phyloP scores from a whole-genome alignment of 768 basidiomycete genomes.

The Russula vinacea region DNA sequence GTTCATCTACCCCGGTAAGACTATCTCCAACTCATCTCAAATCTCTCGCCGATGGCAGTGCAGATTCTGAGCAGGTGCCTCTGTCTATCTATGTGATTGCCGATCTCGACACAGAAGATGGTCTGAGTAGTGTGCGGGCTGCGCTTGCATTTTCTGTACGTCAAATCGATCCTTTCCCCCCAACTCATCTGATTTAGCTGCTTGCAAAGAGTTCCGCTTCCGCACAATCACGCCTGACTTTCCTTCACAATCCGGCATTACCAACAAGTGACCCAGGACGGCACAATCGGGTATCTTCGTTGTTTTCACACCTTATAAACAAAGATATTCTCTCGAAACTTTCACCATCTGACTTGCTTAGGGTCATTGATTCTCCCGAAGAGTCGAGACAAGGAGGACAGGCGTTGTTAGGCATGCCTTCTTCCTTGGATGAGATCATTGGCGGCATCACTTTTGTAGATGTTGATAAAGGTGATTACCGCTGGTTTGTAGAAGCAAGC shows the following conservation, averaged over 20 bases:
- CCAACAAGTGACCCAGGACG: slow-evolving; percentile 27
- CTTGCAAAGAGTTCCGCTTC: slow-evolving; percentile 40
- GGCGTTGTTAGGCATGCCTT: slow-evolving; percentile 38
- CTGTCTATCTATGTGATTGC: slow-evolving; percentile 65
- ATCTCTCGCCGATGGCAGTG: slow-evolving; percentile 32
- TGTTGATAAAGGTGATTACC: slow-evolving; percentile 40
- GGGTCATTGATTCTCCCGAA: slow-evolving; percentile 38
- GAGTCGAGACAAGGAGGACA: slow-evolving; percentile 38
- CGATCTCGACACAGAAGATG: slow-evolving; percentile 67
- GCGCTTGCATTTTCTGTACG: slow-evolving; percentile 64
- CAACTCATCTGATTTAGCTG: slow-evolving; percentile 11
- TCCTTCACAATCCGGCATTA: slow-evolving; percentile 67
- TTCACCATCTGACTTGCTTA: slow-evolving; percentile 42
- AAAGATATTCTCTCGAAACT: slow-evolving; percentile 41
- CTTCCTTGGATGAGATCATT: slow-evolving; percentile 37
- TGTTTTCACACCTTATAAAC: slow-evolving; percentile 52
- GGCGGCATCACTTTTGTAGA: slow-evolving; percentile 38
- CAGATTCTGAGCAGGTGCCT: slow-evolving; percentile 35
- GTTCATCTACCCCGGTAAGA: slow-evolving; percentile 66
- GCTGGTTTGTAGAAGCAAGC: slow-evolving; percentile 45
- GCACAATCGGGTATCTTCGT: slow-evolving; percentile 41
- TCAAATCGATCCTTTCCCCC: slow-evolving; percentile 19
- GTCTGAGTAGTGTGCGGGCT: slow-evolving; percentile 57
- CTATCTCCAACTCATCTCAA: background rate
- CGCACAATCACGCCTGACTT: slow-evolving; percentile 58